Base-by-base conservation (phyloP, 768 basidiomycete genomes). In the Dentipellis sp. region DNA sequence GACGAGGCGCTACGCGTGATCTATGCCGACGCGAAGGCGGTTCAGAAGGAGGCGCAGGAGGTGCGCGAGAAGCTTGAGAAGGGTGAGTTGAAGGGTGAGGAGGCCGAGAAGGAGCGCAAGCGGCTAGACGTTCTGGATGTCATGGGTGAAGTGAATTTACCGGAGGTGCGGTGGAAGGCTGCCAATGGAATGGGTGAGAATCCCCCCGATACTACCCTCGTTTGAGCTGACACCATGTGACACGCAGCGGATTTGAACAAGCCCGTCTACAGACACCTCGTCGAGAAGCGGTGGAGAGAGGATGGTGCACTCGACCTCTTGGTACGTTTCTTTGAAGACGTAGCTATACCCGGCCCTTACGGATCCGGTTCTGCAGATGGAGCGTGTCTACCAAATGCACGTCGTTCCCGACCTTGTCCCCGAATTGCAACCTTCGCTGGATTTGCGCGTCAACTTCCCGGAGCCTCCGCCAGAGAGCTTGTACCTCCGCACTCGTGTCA, bases 371-470 rank as follows among this genome's bases (percentile, higher is more conserved):
- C 34, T 34, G 7, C 65, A 94, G 88, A 97, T 97, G 92, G 90
- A 97, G 66, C 87, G 94, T 65, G 65, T 98, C 47, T 78, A 91
- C 62, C 90, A 94, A 71, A 92, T 97, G 91, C 72, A 84, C 51
- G 84, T 98, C 56, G 76, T 97, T 2, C 94, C 95, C 0, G 95
- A 99, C 65, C 72, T 94, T 10, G 67, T 97, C 16, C 82, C 89
- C 0, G 73, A 73, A 38, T 66, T 95, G 8, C 80, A 78, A 52
- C 91, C 92, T 0, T 79, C 81, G 16, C 64, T 91, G 38, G 91
- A 95, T 65, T 72, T 97, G 11, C 83, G 80, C 22, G 69, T 94
- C 52, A 76, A 78, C 19, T 81, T 79, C 61, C 78, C 73, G n/a
- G 70, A 69, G 53, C 58, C 66, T 2, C 66, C 67, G 7, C 69